Base-by-base conservation (phyloP, 2,329 filamentous ascomycete species). In the Aspergillus ruber region DNA sequence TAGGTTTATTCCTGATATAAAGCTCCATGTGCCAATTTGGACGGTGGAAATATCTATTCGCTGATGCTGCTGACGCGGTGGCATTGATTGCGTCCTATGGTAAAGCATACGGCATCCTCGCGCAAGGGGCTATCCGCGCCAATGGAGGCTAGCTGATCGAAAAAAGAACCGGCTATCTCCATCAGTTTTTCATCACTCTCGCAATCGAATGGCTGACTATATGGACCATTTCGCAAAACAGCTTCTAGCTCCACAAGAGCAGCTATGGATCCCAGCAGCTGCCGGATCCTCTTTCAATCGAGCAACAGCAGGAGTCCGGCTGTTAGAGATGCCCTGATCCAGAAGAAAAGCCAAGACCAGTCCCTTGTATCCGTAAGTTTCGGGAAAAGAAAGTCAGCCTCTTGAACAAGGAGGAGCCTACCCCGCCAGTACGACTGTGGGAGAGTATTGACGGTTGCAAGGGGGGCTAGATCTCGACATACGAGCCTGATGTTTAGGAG, bases 371-470 rank as follows among this genome's bases (percentile, higher is more conserved):
- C 12, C 2, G 21, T 35, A 5, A 45, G 33, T 10, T 23, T 41
- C 2, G 48, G 46, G 32, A 54, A 57, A 5, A 57, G 9, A 13
- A 54, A 57, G 20, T 50, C 53, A 13, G 41, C 36, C 18, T 48
- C 48, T 23, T 50, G 42, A 8, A 51, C 47, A 21, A 43, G 41
- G 9, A 48, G 25, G 36, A 57, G 54, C 20, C 48, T 46, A 21
- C 25, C 44, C 18, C 48, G 45, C 55, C 55, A 56, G 33, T 46
- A 55, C 3, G 43, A 49, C 35, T 46, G 51, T 8, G 55, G 51
- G 2, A 54, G 49, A 3, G 17, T 41, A 2, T 36, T n/a, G 6
- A 46, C 13, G 0, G 3, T 33, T 3, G 33, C 10, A 23, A 27
- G 25, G 2, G 10, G 25, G 10, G 25, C 25, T 10, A 27, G 25